Percentiles rank a stretch among this genome's conserved stretches.
These are phyloP conservation scores for Oxalis stricta DNA, from an alignment of 441 rosid genomes.

Conservation along the genomic window DNA sequence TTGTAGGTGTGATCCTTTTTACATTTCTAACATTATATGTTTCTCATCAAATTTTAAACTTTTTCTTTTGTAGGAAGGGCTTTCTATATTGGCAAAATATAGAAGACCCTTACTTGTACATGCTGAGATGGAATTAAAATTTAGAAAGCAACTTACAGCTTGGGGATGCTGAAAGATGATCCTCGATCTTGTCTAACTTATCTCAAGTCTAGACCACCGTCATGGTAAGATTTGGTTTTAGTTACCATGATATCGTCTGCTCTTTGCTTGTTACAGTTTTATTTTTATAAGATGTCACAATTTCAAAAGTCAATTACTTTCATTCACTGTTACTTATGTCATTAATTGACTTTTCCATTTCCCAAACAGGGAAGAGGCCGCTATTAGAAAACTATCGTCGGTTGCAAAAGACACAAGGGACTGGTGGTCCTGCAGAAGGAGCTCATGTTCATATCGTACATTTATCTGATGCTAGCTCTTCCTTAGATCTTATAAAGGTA, in stretches of 20 bases:
- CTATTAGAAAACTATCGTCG: constrained; percentile 55
- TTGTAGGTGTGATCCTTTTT: not conserved
- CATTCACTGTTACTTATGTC: too few relatives aligned
- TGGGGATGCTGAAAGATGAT: constrained; percentile 28
- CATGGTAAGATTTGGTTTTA: constrained; percentile 35
- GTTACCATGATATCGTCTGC: not conserved
- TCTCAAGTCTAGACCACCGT: constrained; percentile 67
- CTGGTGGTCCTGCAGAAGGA: constrained; percentile 73
- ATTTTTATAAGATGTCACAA: too few relatives aligned
- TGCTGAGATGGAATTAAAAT: constrained; percentile 56
- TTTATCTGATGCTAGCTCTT: constrained; percentile 69
- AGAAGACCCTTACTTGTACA: constrained; percentile 86
- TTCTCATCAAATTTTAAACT: not conserved
- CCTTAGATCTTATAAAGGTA: constrained; percentile 79
- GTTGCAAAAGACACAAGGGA: constrained; percentile 56
- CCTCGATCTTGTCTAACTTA: constrained; percentile 64
- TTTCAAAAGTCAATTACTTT: too few relatives aligned
- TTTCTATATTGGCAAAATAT: constrained; percentile 65
- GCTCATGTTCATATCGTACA: constrained; percentile 95
- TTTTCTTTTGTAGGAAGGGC: constrained; percentile 53
- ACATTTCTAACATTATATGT: not conserved
- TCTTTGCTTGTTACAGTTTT: too few relatives aligned
- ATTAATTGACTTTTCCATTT: too few relatives aligned
- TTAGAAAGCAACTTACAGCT: constrained; percentile 16
- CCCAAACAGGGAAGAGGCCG: constrained; percentile 76